Evolutionary conservation across 1,284 basidiomycete species (phyloP).

Genomic region (Ustilago tritici): DNA sequence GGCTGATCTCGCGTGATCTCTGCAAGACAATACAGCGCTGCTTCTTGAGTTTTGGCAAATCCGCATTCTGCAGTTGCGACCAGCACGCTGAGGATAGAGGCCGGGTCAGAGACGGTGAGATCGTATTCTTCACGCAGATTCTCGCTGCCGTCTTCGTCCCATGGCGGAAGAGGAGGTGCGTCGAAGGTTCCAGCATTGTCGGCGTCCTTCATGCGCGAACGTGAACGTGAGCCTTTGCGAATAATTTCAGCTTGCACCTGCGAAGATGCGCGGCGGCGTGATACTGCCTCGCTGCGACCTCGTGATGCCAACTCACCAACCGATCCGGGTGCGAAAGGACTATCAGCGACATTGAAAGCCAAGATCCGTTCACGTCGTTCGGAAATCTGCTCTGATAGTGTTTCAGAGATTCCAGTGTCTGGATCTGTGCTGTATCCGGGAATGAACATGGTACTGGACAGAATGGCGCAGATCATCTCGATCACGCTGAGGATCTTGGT

Average conservation of each 20-base stretch:
- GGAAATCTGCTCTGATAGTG: constrained; percentile 38
- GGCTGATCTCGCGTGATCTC: constrained; percentile 52
- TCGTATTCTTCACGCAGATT: constrained; percentile 11
- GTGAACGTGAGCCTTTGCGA: constrained; percentile 45
- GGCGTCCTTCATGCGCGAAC: constrained; percentile 37
- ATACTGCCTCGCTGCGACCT: constrained; percentile 17
- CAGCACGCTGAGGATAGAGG: constrained; percentile 38
- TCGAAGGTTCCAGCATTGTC: constrained; percentile 17
- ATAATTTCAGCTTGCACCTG: constrained; percentile 44
- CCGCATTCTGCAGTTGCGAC: constrained; percentile 56
- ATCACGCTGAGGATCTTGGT: constrained; percentile 53
- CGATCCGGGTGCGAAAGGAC: constrained; percentile 27
- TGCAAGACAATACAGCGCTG: constrained; percentile 57
- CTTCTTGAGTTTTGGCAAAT: constrained; percentile 59
- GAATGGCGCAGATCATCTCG: constrained; percentile 59
- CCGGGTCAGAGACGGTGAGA: constrained; percentile 15
- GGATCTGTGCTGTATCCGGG: constrained; percentile 27
- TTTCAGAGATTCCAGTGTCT: not conserved
- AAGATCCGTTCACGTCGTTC: constrained; percentile 42
- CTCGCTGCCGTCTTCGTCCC: constrained; percentile 37
- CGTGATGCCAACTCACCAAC: constrained; percentile 7
- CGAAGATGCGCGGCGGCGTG: constrained; percentile 3
- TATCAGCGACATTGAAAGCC: constrained; percentile 28
- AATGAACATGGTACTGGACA: constrained; percentile 53
- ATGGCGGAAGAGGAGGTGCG: constrained; percentile 29